Conservation (phyloP, 139 green algal genomes). For the Tetradesmus lagerheimii region DNA sequence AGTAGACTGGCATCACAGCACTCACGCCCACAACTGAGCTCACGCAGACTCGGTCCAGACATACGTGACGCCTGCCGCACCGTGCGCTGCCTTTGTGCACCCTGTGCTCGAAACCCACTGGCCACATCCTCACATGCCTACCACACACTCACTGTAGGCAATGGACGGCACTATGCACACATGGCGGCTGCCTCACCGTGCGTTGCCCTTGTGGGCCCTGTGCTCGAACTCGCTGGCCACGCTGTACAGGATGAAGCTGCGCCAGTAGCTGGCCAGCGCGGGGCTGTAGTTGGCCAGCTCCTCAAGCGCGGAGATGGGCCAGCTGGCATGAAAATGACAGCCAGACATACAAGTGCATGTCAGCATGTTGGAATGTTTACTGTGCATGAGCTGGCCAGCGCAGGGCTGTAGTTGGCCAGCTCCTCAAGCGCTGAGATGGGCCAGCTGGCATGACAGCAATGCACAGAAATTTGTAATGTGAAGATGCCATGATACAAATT, state of each 20-base stretch:
- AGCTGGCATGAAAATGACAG: neutral
- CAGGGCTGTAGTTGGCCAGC: neutral
- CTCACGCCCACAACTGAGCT: no score
- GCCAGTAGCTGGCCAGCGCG: conserved; percentile 10
- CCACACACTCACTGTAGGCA: no score
- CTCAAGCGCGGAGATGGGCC: conserved; percentile 4
- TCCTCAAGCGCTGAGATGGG: neutral
- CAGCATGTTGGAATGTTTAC: neutral
- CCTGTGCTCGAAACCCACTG: no score
- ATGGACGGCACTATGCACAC: no score
- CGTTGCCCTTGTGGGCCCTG: neutral
- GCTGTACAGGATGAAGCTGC: conserved; percentile 16
- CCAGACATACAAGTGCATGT: neutral
- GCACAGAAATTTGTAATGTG: no score
- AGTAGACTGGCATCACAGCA: no score
- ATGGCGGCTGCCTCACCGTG: neutral
- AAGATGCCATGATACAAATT: no score
- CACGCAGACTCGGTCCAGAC: no score
- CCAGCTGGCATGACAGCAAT: no score
- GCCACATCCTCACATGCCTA: no score
- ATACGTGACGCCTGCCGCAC: no score
- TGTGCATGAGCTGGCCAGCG: conserved; percentile 7
- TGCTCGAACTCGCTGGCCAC: conserved; percentile 12
- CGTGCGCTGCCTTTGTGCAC: no score
- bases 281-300: neutral